A percentile compares a stretch with the other conserved stretches of the same genome.
These are phyloP conservation scores for Nicotiana undulata DNA, from an alignment of 257 asterid genomes.

Conservation along the genomic window DNA sequence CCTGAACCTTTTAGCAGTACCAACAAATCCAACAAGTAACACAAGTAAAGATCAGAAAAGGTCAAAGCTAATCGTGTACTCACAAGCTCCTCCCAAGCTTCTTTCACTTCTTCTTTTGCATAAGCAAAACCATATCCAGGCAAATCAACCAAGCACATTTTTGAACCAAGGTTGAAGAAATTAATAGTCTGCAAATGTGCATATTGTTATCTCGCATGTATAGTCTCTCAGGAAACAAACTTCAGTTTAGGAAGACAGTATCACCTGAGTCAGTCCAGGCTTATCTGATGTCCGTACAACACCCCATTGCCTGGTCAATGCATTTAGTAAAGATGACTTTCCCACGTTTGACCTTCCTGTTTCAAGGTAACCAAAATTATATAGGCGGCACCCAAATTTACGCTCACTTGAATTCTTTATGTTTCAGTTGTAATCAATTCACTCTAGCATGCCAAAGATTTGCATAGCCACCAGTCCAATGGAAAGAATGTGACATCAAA, in stretches of 20 bases:
- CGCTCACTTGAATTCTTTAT: background rate
- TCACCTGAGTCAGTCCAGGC: conserved; percentile 98
- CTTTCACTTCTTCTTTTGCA: conserved; percentile 96
- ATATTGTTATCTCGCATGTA: conserved; percentile 15
- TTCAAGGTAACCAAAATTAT: background rate
- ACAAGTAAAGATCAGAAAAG: background rate
- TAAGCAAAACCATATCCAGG: conserved; percentile 99
- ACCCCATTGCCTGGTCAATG: conserved; percentile 97
- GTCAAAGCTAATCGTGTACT: conserved; percentile 31
- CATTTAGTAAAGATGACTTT: conserved; percentile 83
- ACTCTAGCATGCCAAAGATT: background rate
- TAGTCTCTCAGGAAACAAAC: background rate
- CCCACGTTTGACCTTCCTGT: conserved; percentile 97
- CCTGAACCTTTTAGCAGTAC: background rate
- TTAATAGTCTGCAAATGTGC: conserved; percentile 59
- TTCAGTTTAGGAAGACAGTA: conserved; percentile 10
- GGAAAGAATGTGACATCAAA: background rate
- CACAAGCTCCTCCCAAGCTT: conserved; percentile 98
- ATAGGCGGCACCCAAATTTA: background rate
- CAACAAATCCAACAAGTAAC: conserved; percentile 7
- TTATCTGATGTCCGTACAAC: conserved; percentile 95
- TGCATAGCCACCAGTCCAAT: background rate
- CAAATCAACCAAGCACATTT: conserved; percentile 81
- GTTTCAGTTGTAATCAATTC: background rate
- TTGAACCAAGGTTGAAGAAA: conserved; percentile 80